A percentile compares a stretch with the other conserved stretches of the same genome.
Evolutionary conservation across 192 early-diverging fungal species (phyloP).

Genomic region (Paraglomus brasilianum): DNA sequence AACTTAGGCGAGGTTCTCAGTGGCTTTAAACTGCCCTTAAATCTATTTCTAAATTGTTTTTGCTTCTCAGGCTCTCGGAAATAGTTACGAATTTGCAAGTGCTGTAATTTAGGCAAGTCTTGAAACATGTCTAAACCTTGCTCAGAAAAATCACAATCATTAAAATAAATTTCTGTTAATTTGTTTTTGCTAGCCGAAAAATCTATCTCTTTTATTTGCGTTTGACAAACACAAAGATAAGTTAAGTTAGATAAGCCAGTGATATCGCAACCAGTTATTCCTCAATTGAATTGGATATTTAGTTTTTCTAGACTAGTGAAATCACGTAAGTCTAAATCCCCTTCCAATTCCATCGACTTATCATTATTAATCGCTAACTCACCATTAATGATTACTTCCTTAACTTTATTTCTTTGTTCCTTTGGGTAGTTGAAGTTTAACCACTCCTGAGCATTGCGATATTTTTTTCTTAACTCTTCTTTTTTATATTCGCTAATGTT

Average conservation of each 20-base stretch:
- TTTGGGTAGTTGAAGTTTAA: constrained; percentile 1
- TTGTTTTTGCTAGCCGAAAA: constrained; percentile 11
- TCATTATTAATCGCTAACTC: neutral
- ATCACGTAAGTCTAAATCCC: constrained; percentile 12
- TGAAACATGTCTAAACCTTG: neutral
- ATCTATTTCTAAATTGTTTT: neutral
- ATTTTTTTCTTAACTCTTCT: neutral
- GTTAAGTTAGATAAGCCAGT: constrained; percentile 12
- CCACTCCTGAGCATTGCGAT: neutral
- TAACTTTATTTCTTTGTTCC: neutral
- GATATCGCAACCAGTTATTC: neutral
- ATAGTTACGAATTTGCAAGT: neutral
- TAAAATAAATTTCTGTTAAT: neutral
- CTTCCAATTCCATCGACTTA: neutral
- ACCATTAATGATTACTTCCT: neutral
- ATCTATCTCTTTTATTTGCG: neutral
- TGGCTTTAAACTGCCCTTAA: constrained; percentile 13
- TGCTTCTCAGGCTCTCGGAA: no score
- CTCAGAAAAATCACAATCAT: no score
- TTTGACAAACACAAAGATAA: neutral
- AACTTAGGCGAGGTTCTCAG: neutral
- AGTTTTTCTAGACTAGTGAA: neutral
- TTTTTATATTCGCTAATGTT: no score
- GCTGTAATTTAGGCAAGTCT: neutral
- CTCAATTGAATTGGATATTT: neutral